phyloP scores from a whole-genome alignment of 2,329 filamentous ascomycete genomes.

The Sporothrix pseudoabietina region DNA sequence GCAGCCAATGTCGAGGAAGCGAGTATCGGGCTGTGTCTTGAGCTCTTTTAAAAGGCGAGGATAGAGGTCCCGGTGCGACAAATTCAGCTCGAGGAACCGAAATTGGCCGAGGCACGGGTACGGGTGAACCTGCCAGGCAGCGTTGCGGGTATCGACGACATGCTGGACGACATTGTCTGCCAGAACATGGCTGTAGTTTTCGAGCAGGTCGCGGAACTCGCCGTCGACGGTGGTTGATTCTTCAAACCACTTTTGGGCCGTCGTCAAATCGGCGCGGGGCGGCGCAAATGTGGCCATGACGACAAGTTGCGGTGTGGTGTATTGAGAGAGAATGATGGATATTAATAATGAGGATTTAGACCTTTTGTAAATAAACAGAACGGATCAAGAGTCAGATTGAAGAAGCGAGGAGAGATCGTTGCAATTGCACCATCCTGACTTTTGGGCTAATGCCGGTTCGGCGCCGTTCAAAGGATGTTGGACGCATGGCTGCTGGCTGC shows the following conservation, averaged over 20 bases:
- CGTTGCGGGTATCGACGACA: constrained; percentile 35
- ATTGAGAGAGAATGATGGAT: neutral
- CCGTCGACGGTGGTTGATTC: constrained; percentile 24
- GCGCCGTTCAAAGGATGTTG: neutral
- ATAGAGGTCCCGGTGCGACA: constrained; percentile 42
- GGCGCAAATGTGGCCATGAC: constrained; percentile 15
- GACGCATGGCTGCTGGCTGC: neutral
- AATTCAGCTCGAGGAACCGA: constrained; percentile 47
- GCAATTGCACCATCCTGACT: neutral
- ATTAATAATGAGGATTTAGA: neutral
- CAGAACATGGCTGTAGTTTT: constrained; percentile 33
- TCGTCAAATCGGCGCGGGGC: constrained; percentile 20
- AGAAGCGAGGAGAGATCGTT: neutral
- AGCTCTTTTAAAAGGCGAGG: constrained; percentile 36
- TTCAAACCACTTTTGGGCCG: constrained; percentile 28
- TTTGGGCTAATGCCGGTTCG: neutral
- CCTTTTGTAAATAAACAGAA: neutral
- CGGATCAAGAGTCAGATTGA: neutral
- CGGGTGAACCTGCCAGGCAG: constrained; percentile 38
- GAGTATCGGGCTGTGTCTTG: constrained; percentile 33
- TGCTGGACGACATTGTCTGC: constrained; percentile 30
- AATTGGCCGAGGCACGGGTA: constrained; percentile 50
- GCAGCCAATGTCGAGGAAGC: constrained; percentile 48
- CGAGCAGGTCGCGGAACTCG: constrained; percentile 27
- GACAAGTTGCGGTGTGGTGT: neutral